Conservation (phyloP, 73 alveolate genomes). For the Symbiodinium natans region DNA sequence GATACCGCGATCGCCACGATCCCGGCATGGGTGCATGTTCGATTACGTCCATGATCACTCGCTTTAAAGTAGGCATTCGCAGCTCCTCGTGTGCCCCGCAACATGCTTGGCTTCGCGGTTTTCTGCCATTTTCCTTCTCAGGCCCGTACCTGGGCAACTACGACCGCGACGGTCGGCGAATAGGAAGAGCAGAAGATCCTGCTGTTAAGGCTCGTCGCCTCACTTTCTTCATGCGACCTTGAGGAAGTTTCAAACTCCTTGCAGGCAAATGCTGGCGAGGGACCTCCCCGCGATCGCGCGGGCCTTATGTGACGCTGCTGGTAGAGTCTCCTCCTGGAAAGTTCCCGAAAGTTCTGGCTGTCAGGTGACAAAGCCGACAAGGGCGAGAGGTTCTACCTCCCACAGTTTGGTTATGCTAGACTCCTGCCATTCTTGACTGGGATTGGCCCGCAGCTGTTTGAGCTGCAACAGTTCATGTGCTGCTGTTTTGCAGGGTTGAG, state of each 20-base stretch:
- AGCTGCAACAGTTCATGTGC: too few relatives aligned
- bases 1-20: slow-evolving; percentile 67
- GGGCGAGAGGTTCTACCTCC: background rate
- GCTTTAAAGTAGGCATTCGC: background rate
- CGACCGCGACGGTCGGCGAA: slow-evolving; percentile 85
- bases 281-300: background rate
- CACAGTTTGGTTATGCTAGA: too few relatives aligned
- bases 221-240: background rate
- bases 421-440: too few relatives aligned
- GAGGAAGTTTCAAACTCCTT: background rate
- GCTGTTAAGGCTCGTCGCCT: background rate
- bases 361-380: background rate
- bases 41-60: background rate
- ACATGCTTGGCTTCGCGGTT: too few relatives aligned
- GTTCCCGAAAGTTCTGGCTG: background rate
- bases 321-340: background rate
- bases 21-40: background rate
- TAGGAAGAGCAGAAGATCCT: background rate
- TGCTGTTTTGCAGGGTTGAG: background rate
- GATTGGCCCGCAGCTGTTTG: too few relatives aligned
- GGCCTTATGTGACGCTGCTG: background rate
- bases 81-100: too few relatives aligned
- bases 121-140: background rate
- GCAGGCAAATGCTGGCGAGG: background rate
- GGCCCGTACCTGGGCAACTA: slow-evolving; percentile 82